These are phyloP conservation scores for Multifurca ochricompacta DNA, from an alignment of 768 basidiomycete species.

Conservation along the genomic window DNA sequence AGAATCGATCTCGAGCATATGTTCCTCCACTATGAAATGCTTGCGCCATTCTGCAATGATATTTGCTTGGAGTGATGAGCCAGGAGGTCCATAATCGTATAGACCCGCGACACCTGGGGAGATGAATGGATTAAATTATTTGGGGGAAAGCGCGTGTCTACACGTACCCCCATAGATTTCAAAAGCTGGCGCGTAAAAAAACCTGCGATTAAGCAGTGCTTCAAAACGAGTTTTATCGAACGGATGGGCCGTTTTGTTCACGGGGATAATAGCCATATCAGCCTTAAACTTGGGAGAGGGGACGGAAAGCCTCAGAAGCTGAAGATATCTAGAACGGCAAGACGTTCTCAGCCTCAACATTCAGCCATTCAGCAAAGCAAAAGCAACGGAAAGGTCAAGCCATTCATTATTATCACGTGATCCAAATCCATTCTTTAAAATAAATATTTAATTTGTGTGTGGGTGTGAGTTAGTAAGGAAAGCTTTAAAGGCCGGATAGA, in stretches of 20 bases:
- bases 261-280: conserved; percentile 26
- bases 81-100: conserved; percentile 97
- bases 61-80: conserved; percentile 93
- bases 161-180: conserved; percentile 94
- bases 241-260: conserved; percentile 77
- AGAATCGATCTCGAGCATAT: conserved; percentile 98
- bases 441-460: too few species aligned
- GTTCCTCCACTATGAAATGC: conserved; percentile 97
- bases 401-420: conserved; percentile 1
- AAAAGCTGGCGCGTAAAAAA: conserved; percentile 97
- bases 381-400: neutral
- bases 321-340: neutral
- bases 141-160: neutral
- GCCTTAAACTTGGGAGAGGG: conserved; percentile 10
- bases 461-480: too few species aligned
- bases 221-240: conserved; percentile 88
- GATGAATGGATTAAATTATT: neutral
- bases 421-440: too few species aligned
- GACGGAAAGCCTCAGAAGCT: neutral
- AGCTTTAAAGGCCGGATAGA: conserved; percentile 6
- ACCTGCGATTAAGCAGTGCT: conserved; percentile 76
- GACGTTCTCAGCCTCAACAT: conserved; percentile 10
- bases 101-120: conserved; percentile 84
- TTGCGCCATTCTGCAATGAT: conserved; percentile 94
- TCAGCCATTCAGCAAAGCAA: neutral